Evolutionary conservation across 257 asterid genomes (phyloP).

Genomic region (Petrea volubilis): DNA sequence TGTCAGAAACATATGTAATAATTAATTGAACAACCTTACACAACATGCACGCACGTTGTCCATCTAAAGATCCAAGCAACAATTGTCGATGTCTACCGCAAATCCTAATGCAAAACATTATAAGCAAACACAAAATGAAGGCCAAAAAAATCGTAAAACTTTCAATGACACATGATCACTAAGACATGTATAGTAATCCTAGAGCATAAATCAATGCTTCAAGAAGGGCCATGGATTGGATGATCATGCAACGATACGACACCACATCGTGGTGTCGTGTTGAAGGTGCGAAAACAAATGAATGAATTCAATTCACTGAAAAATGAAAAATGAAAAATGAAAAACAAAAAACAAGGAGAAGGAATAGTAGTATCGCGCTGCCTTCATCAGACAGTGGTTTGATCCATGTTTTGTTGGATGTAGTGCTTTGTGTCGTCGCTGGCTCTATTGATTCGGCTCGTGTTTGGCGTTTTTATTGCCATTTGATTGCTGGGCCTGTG

Average conservation of each 20-base stretch:
- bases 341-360: background rate
- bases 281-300: conserved; percentile 33
- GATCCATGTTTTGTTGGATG: background rate
- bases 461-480: conserved; percentile 34
- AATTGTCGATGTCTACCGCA: no score
- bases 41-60: background rate
- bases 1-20: background rate
- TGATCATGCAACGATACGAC: background rate
- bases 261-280: background rate
- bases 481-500: conserved; percentile 25
- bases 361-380: background rate
- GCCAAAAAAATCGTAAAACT: background rate
- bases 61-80: background rate
- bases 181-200: background rate
- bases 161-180: background rate
- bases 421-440: no score
- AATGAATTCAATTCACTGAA: conserved; percentile 38
- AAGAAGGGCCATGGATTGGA: background rate
- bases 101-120: background rate
- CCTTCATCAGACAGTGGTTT: background rate
- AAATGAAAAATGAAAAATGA: background rate
- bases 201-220: background rate
- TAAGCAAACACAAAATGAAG: background rate
- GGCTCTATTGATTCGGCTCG: conserved; percentile 38
- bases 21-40: background rate